Base-by-base conservation (phyloP, 345 rosid genomes). In the Linum tenue region DNA sequence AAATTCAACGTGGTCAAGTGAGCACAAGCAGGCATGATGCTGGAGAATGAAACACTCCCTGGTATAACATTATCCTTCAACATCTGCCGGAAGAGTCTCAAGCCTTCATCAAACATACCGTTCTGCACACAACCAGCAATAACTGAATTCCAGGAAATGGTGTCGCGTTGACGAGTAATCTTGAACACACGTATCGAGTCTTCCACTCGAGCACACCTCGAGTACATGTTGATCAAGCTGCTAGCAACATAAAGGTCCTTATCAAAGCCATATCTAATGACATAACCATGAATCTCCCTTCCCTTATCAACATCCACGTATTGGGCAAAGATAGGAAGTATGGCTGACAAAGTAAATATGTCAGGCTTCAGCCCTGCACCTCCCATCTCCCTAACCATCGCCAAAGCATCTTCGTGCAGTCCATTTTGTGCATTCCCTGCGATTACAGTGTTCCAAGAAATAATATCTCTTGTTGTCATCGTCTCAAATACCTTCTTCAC, bases 1-100 rank as follows among this genome's bases (percentile, higher is more conserved):
- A 84, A 64, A 67, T 78, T 88, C 60, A 91, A 73, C 5, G 87
- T 73, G 0, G 85, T 74, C 82, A 85, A 69, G 75, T 87, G 84
- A 67, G 98, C 79, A 82, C 96, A 91, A 44, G 95, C 92, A 6
- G 98, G 95, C 75, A 91, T 77, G 72, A 91, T 78, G 63, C 85
- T 83, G 35, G 98, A 87, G 78, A 89, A 91, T 0, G 98, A 78
- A 60, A 79, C 76, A 5, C 79, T 84, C 37, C 67, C 69, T 1
- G 90, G 96, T 78, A 65, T 89, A 70, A 87, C 69, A 76, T 81
- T 69, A 8, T 72, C 83, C 15, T 11, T 72, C 56, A 87, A 67
- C 98, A 89, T 91, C 71, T 64, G 67, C 65, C 88, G 80, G 56
- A 91, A 89, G 43, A 80, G 68, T 62, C 71, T 69, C 64, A 91